Conservation (phyloP, 306 rosid species). For the Gastrolobium bilobum region DNA sequence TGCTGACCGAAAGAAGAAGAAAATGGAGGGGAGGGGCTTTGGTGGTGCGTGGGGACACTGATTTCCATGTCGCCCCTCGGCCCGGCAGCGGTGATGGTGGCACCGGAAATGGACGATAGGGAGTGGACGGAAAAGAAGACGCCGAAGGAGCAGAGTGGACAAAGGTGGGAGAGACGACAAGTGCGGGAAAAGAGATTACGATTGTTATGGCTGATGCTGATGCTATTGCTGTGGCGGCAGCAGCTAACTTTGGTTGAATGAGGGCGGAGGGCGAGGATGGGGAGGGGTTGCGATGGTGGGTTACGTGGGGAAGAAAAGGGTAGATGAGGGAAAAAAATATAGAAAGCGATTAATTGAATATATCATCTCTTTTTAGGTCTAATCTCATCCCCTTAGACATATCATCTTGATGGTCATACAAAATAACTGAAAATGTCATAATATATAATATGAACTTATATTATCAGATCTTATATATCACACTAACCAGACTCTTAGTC, state of each 20-base stretch:
- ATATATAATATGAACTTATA: no score
- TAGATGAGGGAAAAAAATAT: no score
- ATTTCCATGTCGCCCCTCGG: slow-evolving; percentile 78
- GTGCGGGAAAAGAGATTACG: slow-evolving; percentile 64
- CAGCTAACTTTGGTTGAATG: slow-evolving; percentile 60
- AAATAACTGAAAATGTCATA: no score
- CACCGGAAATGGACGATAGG: slow-evolving; percentile 54
- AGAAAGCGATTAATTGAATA: no score
- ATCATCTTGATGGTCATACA: no score
- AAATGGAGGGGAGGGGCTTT: slow-evolving; percentile 68
- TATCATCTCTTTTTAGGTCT: no score
- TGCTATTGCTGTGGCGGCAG: slow-evolving; percentile 35
- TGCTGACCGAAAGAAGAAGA: slow-evolving; percentile 82
- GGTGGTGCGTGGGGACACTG: slow-evolving; percentile 88
- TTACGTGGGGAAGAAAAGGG: no score
- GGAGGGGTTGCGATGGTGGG: slow-evolving; percentile 53
- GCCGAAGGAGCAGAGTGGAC: slow-evolving; percentile 52
- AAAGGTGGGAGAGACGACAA: slow-evolving; percentile 62
- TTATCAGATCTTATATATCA: no score
- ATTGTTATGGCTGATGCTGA: no score
- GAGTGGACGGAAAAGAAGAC: slow-evolving; percentile 53
- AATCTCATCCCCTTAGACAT: no score
- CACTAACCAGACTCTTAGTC: no score
- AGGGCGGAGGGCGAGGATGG: slow-evolving; percentile 62
- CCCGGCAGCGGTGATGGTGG: slow-evolving; percentile 29